Conservation (phyloP, 2,329 filamentous ascomycete genomes). For the Fusarium newnesense region DNA sequence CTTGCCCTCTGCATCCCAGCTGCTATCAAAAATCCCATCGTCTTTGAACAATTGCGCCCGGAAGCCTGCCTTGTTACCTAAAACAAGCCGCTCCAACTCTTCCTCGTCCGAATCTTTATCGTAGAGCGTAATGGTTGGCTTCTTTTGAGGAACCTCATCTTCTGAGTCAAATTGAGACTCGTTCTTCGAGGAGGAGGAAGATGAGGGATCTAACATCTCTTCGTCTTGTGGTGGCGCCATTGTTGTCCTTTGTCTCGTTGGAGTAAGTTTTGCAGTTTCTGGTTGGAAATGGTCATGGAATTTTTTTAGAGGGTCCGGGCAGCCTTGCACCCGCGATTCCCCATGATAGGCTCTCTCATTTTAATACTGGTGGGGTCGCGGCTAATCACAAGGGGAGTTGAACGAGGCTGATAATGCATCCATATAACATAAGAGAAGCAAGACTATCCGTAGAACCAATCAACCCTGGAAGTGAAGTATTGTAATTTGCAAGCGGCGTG, state of each 20-base stretch:
- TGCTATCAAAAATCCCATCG: conserved; percentile 52
- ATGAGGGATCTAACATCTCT: conserved; percentile 42
- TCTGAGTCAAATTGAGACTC: conserved; percentile 46
- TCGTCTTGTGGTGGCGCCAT: conserved; percentile 49
- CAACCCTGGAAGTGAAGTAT: not conserved
- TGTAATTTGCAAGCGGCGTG: not conserved
- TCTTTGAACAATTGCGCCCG: conserved; percentile 74
- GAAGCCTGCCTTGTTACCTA: conserved; percentile 89
- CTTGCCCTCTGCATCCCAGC: conserved; percentile 50
- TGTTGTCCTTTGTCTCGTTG: conserved; percentile 24
- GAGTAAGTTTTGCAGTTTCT: conserved; percentile 26
- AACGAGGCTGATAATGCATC: conserved; percentile 35
- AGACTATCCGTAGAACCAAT: not conserved
- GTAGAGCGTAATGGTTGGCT: conserved; percentile 46
- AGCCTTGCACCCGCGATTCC: conserved; percentile 44
- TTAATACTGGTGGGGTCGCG: conserved; percentile 2
- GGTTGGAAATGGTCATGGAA: conserved; percentile 37
- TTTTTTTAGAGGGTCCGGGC: conserved; percentile 47
- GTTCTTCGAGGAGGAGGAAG: conserved; percentile 45
- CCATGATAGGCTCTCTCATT: conserved; percentile 25
- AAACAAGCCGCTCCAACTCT: conserved; percentile 87
- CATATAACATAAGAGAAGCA: not conserved
- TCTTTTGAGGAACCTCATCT: conserved; percentile 43
- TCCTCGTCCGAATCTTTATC: conserved; percentile 86
- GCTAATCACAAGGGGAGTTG: conserved; percentile 29